Evolutionary conservation across 108 stramenopile genomes (phyloP).

Genomic region (Nitzschia sp.): DNA sequence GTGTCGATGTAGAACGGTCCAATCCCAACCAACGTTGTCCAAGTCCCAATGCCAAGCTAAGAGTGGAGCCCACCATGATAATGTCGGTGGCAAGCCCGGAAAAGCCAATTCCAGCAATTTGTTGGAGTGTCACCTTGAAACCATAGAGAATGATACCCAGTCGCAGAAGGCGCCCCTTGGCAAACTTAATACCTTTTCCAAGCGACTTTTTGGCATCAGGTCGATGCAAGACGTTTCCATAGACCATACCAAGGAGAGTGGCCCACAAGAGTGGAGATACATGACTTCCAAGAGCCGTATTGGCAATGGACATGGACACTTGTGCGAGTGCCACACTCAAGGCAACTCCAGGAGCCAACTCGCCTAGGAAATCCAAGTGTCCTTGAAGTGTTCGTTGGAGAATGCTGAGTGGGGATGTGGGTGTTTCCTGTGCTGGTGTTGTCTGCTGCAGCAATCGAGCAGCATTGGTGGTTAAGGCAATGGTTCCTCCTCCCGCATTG

Average conservation of each 20-base stretch:
- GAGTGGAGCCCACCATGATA: constrained; percentile 17
- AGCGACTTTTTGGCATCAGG: constrained; percentile 8
- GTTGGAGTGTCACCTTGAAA: constrained; percentile 25
- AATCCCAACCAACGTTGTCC: constrained; percentile 14
- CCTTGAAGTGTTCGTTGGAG: neutral
- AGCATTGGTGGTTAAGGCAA: too few species aligned
- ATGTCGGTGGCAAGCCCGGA: constrained; percentile 23
- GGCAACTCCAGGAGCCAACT: constrained; percentile 13
- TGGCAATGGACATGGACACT: constrained; percentile 4
- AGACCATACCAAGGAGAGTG: constrained; percentile 21
- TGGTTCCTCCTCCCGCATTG: too few species aligned
- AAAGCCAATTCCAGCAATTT: constrained; percentile 27
- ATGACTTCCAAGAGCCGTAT: constrained; percentile 11
- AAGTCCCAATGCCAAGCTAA: constrained; percentile 9
- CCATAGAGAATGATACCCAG: constrained; percentile 25
- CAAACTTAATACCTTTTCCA: constrained; percentile 18
- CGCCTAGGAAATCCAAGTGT: constrained; percentile 1
- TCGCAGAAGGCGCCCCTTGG: constrained; percentile 26
- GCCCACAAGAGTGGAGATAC: constrained; percentile 24
- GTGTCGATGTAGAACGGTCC: constrained; percentile 19
- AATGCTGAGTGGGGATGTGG: too few species aligned
- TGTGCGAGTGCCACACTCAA: constrained; percentile 18
- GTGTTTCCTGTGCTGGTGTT: too few species aligned
- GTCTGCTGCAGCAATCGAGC: too few species aligned
- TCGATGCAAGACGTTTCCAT: constrained; percentile 18